phyloP scores from a whole-genome alignment of 257 asterid genomes.

The Solanum ahanhuiri region DNA sequence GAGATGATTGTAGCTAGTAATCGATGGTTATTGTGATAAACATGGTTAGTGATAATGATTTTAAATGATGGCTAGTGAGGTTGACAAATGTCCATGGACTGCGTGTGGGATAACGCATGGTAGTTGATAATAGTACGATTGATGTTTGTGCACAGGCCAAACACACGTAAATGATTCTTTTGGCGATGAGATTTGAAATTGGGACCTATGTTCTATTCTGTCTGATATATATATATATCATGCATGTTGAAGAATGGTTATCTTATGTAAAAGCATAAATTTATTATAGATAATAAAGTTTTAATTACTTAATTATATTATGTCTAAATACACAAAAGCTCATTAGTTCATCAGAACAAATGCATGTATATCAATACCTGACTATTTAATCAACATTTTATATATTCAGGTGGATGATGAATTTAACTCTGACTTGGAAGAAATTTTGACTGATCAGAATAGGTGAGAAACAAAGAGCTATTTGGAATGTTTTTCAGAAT shows the following conservation, averaged over 20 bases:
- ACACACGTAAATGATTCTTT: no score
- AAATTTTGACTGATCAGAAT: neutral
- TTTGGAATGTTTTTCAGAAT: neutral
- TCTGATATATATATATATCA: no score
- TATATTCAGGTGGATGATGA: neutral
- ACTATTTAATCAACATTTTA: neutral
- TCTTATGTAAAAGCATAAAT: no score
- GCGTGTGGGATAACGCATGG: neutral
- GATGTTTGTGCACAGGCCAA: no score
- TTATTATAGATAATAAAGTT: no score
- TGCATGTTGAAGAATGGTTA: neutral
- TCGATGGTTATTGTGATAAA: neutral
- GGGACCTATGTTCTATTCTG: neutral
- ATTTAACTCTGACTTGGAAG: neutral
- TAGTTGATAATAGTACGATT: neutral
- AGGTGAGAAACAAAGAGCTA: neutral
- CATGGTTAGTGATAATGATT: neutral
- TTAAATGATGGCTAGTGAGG: neutral
- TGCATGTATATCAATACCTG: neutral
- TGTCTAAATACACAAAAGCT: no score
- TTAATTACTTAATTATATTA: neutral
- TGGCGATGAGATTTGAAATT: neutral
- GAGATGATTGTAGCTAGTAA: neutral
- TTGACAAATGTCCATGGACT: neutral
- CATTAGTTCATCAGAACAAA: no score